These are phyloP conservation scores for Neurospora cerealis DNA, from an alignment of 495 filamentous ascomycete species.

Conservation along the genomic window DNA sequence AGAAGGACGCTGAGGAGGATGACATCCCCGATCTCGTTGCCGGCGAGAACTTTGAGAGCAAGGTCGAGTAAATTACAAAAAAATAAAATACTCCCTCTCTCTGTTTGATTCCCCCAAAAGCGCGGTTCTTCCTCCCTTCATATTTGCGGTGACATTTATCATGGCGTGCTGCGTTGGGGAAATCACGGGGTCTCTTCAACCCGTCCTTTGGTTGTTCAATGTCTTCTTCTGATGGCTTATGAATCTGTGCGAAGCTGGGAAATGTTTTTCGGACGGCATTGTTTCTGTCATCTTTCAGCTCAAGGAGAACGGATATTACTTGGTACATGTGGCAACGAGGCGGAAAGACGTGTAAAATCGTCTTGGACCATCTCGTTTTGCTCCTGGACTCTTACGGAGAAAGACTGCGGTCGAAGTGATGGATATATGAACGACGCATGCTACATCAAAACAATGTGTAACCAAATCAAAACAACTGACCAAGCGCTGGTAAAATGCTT, in stretches of 20 bases:
- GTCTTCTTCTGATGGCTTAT: not conserved
- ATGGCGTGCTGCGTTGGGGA: not conserved
- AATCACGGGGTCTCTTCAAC: not conserved
- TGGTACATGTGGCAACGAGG: not conserved
- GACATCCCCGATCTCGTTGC: constrained; percentile 94
- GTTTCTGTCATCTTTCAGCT: not conserved
- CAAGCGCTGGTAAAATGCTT: not conserved
- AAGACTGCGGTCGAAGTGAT: not conserved
- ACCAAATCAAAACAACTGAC: not conserved
- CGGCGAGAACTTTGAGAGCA: constrained; percentile 94
- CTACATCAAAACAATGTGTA: not conserved
- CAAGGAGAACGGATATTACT: not conserved
- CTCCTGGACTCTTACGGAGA: not conserved
- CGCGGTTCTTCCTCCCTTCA: not conserved
- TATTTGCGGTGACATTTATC: not conserved
- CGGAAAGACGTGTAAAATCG: not conserved
- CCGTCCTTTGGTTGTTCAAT: not conserved
- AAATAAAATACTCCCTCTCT: constrained; percentile 7
- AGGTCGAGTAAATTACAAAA: constrained; percentile 63
- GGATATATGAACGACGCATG: not conserved
- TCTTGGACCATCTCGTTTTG: not conserved
- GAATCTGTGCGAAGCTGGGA: not conserved
- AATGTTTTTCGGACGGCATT: not conserved
- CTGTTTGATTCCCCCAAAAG: constrained; percentile 1
- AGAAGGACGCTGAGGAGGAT: constrained; percentile 72